Base-by-base conservation (phyloP, 2,329 filamentous ascomycete species). In the Exserohilum rostratum region DNA sequence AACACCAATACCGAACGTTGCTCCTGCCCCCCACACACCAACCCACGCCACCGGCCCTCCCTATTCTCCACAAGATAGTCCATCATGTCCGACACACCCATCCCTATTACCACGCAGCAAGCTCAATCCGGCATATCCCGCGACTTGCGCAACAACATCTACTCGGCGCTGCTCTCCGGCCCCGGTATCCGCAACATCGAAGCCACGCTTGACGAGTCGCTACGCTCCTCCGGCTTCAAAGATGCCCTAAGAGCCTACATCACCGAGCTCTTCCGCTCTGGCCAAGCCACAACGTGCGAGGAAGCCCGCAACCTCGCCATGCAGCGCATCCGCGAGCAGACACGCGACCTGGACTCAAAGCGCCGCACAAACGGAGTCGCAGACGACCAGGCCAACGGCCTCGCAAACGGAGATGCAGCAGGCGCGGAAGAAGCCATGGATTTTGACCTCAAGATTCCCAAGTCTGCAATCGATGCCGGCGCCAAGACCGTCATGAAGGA, bases 191-290 rank as follows among this genome's bases (percentile, higher is more conserved):
- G 80, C 65, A 80, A 81, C 65, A 83, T 88, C 38, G 83, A 86
- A 65, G 64, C 75, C 33, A 78, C 79, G 1, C 77, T 87, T 22
- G 77, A 81, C 54, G 79, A 84, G 64, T 79, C 80, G 18, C 78
- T 87, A 10, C 80, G 84, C 64, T 78, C 82, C 48, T 73, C 77
- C n/a, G 84, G 84, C 62, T 88, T 85, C 84, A 82, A 82, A 37
- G 79, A 84, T 62, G 77, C 78, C 25, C 77, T 88, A 55, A 80
- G 80, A 53, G 76, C 75, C 42, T 80, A 87, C 56, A 78, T 84
- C 15, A 79, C 80, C 42, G 77, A 82, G 51, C 78, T 87, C 35
- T 80, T 87, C 50, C 82, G 84, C 61, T 82, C 79, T 22, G 84
- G 84, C 42, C 80, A 84, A 50, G 83, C 82, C 66, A 80, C 79